phyloP scores from a whole-genome alignment of 257 asterid genomes.

The Petunia secreta region DNA sequence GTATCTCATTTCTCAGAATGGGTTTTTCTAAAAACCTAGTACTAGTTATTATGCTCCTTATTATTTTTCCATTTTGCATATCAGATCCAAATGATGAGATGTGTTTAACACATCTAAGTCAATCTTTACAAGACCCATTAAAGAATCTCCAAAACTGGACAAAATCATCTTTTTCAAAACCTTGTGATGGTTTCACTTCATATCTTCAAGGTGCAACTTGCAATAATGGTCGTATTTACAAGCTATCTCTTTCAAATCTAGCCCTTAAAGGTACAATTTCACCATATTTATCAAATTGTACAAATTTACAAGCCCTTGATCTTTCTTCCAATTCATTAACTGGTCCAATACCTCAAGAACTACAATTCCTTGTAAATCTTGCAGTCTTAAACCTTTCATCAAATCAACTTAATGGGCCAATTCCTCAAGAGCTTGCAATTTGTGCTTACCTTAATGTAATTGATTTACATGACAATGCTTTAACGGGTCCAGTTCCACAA shows the following conservation, averaged over 20 bases:
- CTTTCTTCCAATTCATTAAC: constrained; percentile 78
- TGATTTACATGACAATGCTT: constrained; percentile 78
- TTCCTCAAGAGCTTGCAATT: constrained; percentile 71
- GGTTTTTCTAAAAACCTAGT: constrained; percentile 37
- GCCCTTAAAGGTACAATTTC: constrained; percentile 76
- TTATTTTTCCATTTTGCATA: constrained; percentile 41
- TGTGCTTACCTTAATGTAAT: constrained; percentile 90
- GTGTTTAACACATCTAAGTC: constrained; percentile 67
- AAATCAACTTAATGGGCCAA: constrained; percentile 65
- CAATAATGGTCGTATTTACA: constrained; percentile 92
- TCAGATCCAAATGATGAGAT: constrained; percentile 86
- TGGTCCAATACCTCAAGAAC: constrained; percentile 75
- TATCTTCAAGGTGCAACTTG: constrained; percentile 88
- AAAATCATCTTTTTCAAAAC: constrained; percentile 54
- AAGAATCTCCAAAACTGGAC: constrained; percentile 83
- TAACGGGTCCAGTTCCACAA: constrained; percentile 73
- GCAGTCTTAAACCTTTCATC: constrained; percentile 83
- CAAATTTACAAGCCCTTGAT: constrained; percentile 87
- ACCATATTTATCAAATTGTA: constrained; percentile 87
- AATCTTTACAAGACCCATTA: constrained; percentile 68
- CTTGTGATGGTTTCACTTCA: constrained; percentile 78
- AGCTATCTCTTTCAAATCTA: constrained; percentile 71
- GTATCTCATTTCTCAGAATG: constrained; percentile 40
- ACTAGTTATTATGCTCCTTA: constrained; percentile 34
- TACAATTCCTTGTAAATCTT: constrained; percentile 71